Conservation (phyloP, 1,284 basidiomycete genomes). For the Naganishia albida region DNA sequence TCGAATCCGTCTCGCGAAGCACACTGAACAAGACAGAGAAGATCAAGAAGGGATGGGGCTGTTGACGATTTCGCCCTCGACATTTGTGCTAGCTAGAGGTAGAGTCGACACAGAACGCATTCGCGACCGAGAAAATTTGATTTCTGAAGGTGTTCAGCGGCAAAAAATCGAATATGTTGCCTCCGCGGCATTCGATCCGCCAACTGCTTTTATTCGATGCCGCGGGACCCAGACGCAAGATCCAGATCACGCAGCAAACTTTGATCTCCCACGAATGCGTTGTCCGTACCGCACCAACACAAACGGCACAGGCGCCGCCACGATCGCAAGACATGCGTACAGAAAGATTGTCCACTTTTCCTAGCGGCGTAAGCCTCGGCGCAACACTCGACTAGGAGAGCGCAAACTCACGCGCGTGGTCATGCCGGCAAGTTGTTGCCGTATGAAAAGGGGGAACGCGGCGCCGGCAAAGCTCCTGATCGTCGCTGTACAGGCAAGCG, state of each 20-base stretch:
- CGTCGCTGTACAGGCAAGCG: slow-evolving; percentile 17
- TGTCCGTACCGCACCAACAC: slow-evolving; percentile 22
- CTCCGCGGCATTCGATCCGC: too few species aligned
- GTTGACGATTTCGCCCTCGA: too few species aligned
- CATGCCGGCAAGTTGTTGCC: slow-evolving; percentile 17
- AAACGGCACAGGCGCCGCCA: slow-evolving; percentile 9
- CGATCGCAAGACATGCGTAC: slow-evolving; percentile 9
- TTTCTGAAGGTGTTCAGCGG: too few species aligned
- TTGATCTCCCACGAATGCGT: slow-evolving; percentile 1
- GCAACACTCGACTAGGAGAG: background rate
- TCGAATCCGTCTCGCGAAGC: too few species aligned
- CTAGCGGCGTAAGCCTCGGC: background rate
- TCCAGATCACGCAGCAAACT: background rate
- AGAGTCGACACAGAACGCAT: too few species aligned
- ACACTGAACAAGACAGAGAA: too few species aligned
- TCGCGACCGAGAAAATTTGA: too few species aligned
- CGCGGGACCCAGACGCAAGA: too few species aligned
- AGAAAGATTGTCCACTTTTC: slow-evolving; percentile 15
- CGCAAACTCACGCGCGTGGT: slow-evolving; percentile 12
- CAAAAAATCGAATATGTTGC: too few species aligned
- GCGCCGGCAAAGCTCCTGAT: slow-evolving; percentile 54
- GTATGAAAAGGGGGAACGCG: slow-evolving; percentile 28
- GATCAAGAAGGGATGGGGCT: too few species aligned
- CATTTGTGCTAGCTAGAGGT: too few species aligned
- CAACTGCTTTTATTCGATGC: too few species aligned